These are phyloP conservation scores for Abortiporus biennis DNA, from an alignment of 1,284 basidiomycete species.

Conservation along the genomic window DNA sequence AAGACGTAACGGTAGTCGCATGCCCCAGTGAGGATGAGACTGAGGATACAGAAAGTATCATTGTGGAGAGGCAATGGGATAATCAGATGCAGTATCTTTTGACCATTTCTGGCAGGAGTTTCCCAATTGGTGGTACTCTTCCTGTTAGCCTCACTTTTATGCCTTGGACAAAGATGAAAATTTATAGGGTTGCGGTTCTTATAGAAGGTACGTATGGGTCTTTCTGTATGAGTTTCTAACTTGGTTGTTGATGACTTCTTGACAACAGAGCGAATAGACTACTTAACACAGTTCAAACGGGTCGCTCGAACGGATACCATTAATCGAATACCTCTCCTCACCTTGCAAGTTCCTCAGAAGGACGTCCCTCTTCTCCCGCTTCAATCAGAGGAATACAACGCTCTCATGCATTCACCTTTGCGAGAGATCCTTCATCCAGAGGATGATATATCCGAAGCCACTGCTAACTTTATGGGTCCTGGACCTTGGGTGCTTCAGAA, in stretches of 20 bases:
- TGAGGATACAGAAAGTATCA: slow-evolving; percentile 78
- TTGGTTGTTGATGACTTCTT: background rate
- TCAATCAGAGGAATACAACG: slow-evolving; percentile 47
- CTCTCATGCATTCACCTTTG: slow-evolving; percentile 51
- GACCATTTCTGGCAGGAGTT: slow-evolving; percentile 74
- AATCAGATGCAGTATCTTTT: slow-evolving; percentile 84
- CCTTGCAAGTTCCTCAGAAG: slow-evolving; percentile 51
- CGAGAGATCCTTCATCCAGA: slow-evolving; percentile 33
- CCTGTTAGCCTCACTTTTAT: slow-evolving; percentile 81
- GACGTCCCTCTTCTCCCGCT: slow-evolving; percentile 61
- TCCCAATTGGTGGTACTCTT: slow-evolving; percentile 79
- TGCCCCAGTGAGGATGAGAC: slow-evolving; percentile 74
- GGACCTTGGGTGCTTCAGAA: slow-evolving; percentile 69
- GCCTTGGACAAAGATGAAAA: slow-evolving; percentile 81
- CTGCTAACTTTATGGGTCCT: slow-evolving; percentile 63
- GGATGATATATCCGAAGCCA: slow-evolving; percentile 37
- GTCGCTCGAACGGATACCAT: slow-evolving; percentile 76
- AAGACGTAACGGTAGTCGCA: slow-evolving; percentile 76
- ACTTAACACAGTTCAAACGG: slow-evolving; percentile 65
- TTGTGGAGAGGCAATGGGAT: slow-evolving; percentile 92
- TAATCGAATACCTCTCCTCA: slow-evolving; percentile 62
- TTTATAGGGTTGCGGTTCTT: slow-evolving; percentile 73
- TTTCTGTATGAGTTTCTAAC: background rate
- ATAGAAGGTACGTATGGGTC: slow-evolving; percentile 67
- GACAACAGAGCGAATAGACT: slow-evolving; percentile 69